These are phyloP conservation scores for Durio zibethinus DNA, from an alignment of 345 rosid genomes.

Conservation along the genomic window DNA sequence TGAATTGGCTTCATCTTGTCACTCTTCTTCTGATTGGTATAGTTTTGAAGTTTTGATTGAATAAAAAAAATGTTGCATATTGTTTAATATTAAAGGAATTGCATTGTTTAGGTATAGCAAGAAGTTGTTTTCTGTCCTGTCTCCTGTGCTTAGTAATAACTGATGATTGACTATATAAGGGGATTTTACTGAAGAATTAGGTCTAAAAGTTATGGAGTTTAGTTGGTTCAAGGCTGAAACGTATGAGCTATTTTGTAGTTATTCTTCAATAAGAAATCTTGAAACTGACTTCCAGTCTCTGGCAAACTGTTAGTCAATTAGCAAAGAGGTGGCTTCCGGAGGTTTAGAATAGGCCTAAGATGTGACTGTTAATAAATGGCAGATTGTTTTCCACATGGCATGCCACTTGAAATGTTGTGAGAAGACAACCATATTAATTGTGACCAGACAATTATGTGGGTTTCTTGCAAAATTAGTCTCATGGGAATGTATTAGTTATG, in stretches of 20 bases:
- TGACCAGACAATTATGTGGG: not conserved
- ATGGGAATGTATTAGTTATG: not conserved
- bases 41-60: not conserved
- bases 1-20: not conserved
- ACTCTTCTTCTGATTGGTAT: not conserved
- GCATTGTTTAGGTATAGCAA: not conserved
- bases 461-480: not conserved
- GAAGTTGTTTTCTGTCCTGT: not conserved
- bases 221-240: not conserved
- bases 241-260: not conserved
- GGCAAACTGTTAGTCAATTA: not conserved
- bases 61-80: not conserved
- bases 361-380: not conserved
- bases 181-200: not conserved
- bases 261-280: not conserved
- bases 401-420: not conserved
- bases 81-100: not conserved
- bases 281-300: not conserved
- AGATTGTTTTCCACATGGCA: not conserved
- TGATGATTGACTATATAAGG: not conserved
- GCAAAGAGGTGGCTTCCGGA: not conserved
- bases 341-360: not conserved
- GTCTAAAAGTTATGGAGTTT: not conserved
- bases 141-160: not conserved
- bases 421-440: not conserved